Base-by-base conservation (phyloP, 1,284 basidiomycete species). In the Heterobasidion occidentale region DNA sequence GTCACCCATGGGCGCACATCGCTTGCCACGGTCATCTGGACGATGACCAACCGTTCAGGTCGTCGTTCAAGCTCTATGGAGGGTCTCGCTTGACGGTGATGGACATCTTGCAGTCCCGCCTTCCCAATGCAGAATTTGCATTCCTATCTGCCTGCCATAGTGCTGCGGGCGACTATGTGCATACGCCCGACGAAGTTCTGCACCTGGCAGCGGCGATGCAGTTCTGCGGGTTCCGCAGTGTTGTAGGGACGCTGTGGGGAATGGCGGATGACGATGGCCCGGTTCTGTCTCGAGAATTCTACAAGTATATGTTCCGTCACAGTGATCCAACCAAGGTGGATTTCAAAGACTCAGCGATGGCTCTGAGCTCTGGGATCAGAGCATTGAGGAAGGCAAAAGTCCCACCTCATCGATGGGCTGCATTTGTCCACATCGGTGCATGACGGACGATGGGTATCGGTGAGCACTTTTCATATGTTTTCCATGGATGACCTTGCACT, bases 231-330 rank as follows among this genome's bases (percentile, higher is more conserved):
- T 65, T 70, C 53, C 57, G 64, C 9, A 67, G 63, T 36, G 73
- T 74, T 2, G 62, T 75, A 9, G 73, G 70, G 15, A 71, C 73
- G 36, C 60, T 74, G 59, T 74, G 71, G 72, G 52, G 57, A 15
- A 68, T 71, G 57, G 46, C 36, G 1, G 66, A 70, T 47, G 15
- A 20, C 3, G 61, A 64, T 54, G 68, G 62, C 4, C 64, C 56
- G 3, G 34, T 12, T 7, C 6, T 58, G 14, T 47, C 56, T 49
- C 14, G 15, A 36, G 53, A 55, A 27, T 58, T 58, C 48, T 58
- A 58, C 33, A 33, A 17, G 11, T 47, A 47, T 8, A 38, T 52
- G 51, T 42, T 52, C n/a, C 35, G 35, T 17, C 12, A 12, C 15
- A 6, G 33, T 15, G 33, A 52, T 20, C 51, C 51, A 27, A 7